Percentiles rank a stretch among this genome's conserved stretches.
phyloP scores from a whole-genome alignment of 1,284 basidiomycete species.

The Wallemia hederae region DNA sequence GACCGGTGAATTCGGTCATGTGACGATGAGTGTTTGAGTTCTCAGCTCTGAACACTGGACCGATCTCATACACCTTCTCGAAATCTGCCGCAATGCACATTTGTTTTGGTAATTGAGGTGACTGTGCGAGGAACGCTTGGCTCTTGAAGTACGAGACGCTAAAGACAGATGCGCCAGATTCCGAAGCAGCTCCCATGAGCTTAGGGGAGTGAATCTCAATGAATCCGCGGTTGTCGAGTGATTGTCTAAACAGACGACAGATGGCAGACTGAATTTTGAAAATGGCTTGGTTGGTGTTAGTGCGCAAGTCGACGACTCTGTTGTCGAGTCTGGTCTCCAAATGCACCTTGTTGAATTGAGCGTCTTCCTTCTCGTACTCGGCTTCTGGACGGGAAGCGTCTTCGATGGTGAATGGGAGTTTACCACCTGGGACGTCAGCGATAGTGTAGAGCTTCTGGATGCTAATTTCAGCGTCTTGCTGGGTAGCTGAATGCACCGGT shows the following conservation, averaged over 20 bases:
- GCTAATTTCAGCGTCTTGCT: conserved; percentile 67
- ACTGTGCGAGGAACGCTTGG: conserved; percentile 81
- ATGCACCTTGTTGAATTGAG: conserved; percentile 28
- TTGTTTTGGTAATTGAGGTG: conserved; percentile 90
- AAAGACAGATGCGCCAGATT: conserved; percentile 89
- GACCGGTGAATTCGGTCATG: conserved; percentile 92
- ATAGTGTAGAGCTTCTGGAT: conserved; percentile 60
- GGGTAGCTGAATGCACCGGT: conserved; percentile 65
- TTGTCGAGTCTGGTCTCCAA: conserved; percentile 86
- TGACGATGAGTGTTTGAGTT: conserved; percentile 92
- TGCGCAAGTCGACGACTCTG: conserved; percentile 82
- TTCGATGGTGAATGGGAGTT: conserved; percentile 67
- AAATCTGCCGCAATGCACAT: conserved; percentile 99
- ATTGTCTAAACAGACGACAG: conserved; percentile 63
- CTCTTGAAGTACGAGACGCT: conserved; percentile 96
- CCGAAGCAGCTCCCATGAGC: conserved; percentile 85
- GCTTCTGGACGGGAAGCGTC: conserved; percentile 65
- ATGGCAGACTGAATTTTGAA: conserved; percentile 77
- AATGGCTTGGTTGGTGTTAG: conserved; percentile 82
- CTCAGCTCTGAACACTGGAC: conserved; percentile 86
- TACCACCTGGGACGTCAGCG: conserved; percentile 30
- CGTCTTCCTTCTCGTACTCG: conserved; percentile 36
- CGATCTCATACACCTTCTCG: conserved; percentile 92
- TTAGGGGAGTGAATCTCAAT: conserved; percentile 94
- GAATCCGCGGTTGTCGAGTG: conserved; percentile 45